Percentiles rank a stretch among this genome's conserved stretches.
Conservation (phyloP, 2,329 filamentous ascomycete genomes). For the Aphanoascus verrucosus region DNA sequence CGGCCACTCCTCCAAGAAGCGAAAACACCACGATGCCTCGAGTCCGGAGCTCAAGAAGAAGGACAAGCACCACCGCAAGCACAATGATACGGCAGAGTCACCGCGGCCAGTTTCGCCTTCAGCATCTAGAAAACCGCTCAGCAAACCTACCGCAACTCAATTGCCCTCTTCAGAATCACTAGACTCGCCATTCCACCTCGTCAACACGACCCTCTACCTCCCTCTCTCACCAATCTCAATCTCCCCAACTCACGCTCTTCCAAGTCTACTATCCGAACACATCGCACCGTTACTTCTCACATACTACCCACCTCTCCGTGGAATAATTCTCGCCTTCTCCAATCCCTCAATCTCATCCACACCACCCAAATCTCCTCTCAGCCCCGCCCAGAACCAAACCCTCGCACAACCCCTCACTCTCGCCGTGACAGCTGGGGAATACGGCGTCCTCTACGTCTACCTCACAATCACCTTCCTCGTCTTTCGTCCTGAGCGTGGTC, state of each 20-base stretch:
- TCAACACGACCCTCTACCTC: constrained; percentile 65
- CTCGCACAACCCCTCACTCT: constrained; percentile 32
- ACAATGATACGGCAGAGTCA: neutral
- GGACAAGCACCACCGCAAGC: constrained; percentile 13
- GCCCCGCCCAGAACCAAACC: constrained; percentile 21
- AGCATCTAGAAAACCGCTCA: constrained; percentile 4
- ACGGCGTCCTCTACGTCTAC: constrained; percentile 77
- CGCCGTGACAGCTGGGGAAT: constrained; percentile 57
- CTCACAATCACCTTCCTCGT: constrained; percentile 77
- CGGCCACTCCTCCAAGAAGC: constrained; percentile 35
- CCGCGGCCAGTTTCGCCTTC: constrained; percentile 18
- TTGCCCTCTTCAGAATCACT: constrained; percentile 3
- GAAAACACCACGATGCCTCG: constrained; percentile 28
- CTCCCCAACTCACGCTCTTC: constrained; percentile 43
- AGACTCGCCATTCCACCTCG: constrained; percentile 61
- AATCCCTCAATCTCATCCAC: constrained; percentile 34
- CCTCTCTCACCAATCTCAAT: constrained; percentile 48
- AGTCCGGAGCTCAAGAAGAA: constrained; percentile 17
- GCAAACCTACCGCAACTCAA: constrained; percentile 22
- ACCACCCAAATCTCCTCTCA: constrained; percentile 33
- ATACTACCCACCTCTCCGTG: constrained; percentile 50
- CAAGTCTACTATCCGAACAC: constrained; percentile 50
- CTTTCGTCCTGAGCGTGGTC: constrained; percentile 64
- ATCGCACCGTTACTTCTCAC: constrained; percentile 53
- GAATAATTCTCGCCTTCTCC: constrained; percentile 47